Base-by-base conservation (phyloP, 2,329 filamentous ascomycete genomes). In the Pseudogymnoascus sp. region DNA sequence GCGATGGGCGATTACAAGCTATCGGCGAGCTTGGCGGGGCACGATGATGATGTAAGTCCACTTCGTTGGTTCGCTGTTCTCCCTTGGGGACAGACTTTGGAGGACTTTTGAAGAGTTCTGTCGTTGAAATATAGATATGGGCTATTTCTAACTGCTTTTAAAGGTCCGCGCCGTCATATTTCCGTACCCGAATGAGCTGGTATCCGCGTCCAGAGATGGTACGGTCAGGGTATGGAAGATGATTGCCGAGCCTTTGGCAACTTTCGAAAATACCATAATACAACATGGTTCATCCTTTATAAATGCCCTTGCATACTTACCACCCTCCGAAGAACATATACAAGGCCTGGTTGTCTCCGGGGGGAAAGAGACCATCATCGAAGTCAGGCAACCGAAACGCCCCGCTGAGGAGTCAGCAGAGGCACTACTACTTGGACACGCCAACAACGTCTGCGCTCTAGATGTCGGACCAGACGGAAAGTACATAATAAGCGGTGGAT, bases 321-420 rank as follows among this genome's bases (percentile, higher is more conserved):
- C 87, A 1, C 86, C 93, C 0, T 88, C 84, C 12, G 72, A 82
- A 60, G 79, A 85, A 6, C 71, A 68, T 68, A 85, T 91, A 0
- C 84, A 95, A 62, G 95, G 95, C 11, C 82, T 97, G 3, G 82
- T 97, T 40, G 81, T 96, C 6, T 95, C 93, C 0, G 92, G 90
- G 67, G 95, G 95, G 64, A 90, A 93, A 72, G 95, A 97, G 73
- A 89, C 91, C 34, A 89, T 97, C 67, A 93, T 99, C 70, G 93
- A 97, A 74, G 90, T 96, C 59, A 88, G 92, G 71, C 85, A 88
- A 66, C 89, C 90, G 4, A 82, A 81, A 10, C 84, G 87, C 61
- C 75, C 81, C 25, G 79, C 88, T 1, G 82, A 87, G 34, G 89
- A 92, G 68, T 89, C 93, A 75, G 90, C 93, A 7, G 90, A 96